Evolutionary conservation across 1,284 basidiomycete species (phyloP), one percentile per base, ranked within the genome.

Genomic region (Lentinula novae-zelandiae): DNA sequence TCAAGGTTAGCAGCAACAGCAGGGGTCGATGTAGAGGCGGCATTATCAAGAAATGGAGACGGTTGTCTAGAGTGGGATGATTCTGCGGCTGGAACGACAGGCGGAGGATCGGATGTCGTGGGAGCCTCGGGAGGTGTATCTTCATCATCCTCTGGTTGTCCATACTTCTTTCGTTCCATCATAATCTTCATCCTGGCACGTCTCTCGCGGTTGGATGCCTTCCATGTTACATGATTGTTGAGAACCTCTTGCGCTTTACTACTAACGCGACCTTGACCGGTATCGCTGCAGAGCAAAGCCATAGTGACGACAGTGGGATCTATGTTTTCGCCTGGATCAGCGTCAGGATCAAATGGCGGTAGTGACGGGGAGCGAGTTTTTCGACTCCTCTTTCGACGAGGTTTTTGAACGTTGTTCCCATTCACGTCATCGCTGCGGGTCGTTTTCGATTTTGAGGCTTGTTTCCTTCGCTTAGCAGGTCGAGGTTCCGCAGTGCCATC

Each of bases 261-360:
- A 67, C 89, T 91, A 50, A 91, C 76, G 38, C 89, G 82, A 9
- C 90, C 90, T 62, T 84, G 84, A 3, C 88, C 87, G 1, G 81
- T 87, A 68, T 92, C 90, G 33, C 79, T 81, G 68, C 90, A 92
- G 2, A 92, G 78, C 0, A 82, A 73, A 13, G 87, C 85, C 90
- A 92, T 92, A 3, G 87, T 91, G n/a, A 88, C 75, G 2, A 80
- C 76, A 0, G 89, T 91, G 15, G 90, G 90, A 67, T 92, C 90
- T 46, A 92, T 73, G 39, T 89, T 85, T 68, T 89, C 88, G 12
- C 89, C 89, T 1, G 88, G 86, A 68, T 83, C 81, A 0, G 82
- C 83, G 53, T 79, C 75, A 31, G 79, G 73, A 65, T 86, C 83
- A 63, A 82, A 86, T 0, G 75, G 76, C 12, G 84, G 81, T 3